Base-by-base conservation (phyloP, 441 rosid species). In the Daphne laureola region DNA sequence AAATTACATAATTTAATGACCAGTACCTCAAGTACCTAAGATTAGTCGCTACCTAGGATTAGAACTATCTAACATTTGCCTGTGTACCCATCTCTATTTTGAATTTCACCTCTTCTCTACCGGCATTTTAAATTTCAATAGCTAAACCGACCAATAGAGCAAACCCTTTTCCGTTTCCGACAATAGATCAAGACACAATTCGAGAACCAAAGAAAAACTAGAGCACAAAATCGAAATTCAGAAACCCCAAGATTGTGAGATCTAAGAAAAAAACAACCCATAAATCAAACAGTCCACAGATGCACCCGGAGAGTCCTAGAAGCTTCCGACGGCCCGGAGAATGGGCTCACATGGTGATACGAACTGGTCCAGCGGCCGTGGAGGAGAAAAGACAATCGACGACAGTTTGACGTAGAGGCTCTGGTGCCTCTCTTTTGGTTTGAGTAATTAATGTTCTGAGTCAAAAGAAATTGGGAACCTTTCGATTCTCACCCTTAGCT, bases 341-440 rank as follows among this genome's bases (percentile, higher is more conserved):
- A 71, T 12, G 80, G 70, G 63, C 60, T 78, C 11, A 84, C 90
- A 49, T 79, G 84, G 67, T 81, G 87, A 21, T 62, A 61, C 18
- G 84, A 75, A 61, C 50, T 58, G 46, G 72, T 8, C 68, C 66
- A 14, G 77, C 66, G 52, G 73, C 61, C 21, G 75, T 47, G 43
- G 78, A 70, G 26, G 93, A 80, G 5, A 94, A 83, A 38, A 93
- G 86, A 26, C 97, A 94, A 74, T 94, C 95, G 16, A 91, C 97
- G 45, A 94, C 82, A 23, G 96, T 94, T 14, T 91, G 85, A 21
- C 96, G 95, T 43, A 94, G 73, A 13, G 97, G 99, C 83, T 94
- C 99, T 15, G 99, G 99, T 17, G 88, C 96, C 72, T 90, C n/a
- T n/a, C n/a, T n/a, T n/a, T n/a, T n/a, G n/a, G n/a, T n/a, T n/a